These are phyloP conservation scores for Trichomonas tenax DNA, from an alignment of 208 protist species.

Conservation along the genomic window DNA sequence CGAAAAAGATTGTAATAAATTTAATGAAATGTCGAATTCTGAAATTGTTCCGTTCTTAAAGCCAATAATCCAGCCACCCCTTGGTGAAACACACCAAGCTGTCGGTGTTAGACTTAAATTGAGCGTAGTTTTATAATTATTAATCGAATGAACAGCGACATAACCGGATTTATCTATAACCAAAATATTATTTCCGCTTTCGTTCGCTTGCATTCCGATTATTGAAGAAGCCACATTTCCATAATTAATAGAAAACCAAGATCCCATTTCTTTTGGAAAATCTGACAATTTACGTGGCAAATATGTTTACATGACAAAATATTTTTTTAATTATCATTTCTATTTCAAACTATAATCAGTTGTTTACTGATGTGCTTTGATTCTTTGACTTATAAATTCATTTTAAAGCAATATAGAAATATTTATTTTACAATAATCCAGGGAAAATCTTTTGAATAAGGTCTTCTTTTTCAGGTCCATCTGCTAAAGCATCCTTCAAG, in stretches of 20 bases:
- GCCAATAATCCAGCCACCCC: neutral
- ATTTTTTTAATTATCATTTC: too few species aligned
- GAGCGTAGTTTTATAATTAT: neutral
- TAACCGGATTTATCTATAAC: neutral
- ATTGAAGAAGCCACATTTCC: neutral
- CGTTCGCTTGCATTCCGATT: neutral
- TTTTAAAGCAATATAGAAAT: too few species aligned
- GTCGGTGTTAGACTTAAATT: neutral
- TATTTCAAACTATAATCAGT: too few species aligned
- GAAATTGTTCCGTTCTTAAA: neutral
- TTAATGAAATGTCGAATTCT: neutral
- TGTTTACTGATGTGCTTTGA: too few species aligned
- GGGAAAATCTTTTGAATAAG: too few species aligned
- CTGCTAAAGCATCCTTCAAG: neutral
- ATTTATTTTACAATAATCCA: too few species aligned
- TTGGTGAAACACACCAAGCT: neutral
- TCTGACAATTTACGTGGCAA: neutral
- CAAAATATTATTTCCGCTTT: neutral
- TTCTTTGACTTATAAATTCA: too few species aligned
- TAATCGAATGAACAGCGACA: neutral
- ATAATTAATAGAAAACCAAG: neutral
- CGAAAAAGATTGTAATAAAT: neutral
- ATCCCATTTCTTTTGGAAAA: neutral
- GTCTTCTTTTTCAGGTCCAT: neutral
- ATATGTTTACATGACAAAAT: too few species aligned